phyloP scores from a whole-genome alignment of 179 eudicot species.

The Nepenthes alata region DNA sequence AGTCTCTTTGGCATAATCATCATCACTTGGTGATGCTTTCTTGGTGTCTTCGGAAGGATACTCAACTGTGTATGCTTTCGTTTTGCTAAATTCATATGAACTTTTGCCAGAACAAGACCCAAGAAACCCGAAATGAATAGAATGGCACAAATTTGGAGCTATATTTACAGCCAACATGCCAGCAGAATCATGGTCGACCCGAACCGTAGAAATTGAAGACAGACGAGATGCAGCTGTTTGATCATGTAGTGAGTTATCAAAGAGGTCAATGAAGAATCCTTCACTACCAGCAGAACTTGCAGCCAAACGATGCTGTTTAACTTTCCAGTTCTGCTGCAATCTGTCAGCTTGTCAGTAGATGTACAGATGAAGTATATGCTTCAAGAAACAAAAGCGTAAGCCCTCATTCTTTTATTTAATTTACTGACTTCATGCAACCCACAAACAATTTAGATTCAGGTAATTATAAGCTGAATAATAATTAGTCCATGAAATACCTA shows the following conservation, averaged over 20 bases:
- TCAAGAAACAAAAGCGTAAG: neutral
- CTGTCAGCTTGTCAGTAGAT: conserved; percentile 37
- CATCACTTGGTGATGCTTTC: conserved; percentile 50
- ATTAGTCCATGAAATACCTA: no score
- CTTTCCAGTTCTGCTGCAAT: conserved; percentile 97
- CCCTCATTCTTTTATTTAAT: no score
- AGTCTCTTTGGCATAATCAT: conserved; percentile 49
- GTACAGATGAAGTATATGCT: neutral
- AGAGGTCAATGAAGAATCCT: conserved; percentile 85
- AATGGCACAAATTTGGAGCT: conserved; percentile 49
- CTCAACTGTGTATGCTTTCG: conserved; percentile 12
- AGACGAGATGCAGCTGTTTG: conserved; percentile 43
- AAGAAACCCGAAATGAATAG: conserved; percentile 63
- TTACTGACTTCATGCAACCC: no score
- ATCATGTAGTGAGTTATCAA: conserved; percentile 48
- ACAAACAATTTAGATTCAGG: no score
- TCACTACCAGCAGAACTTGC: conserved; percentile 76
- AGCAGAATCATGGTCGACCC: conserved; percentile 75
- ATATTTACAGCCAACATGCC: conserved; percentile 87
- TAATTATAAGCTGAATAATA: no score
- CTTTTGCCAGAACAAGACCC: conserved; percentile 20
- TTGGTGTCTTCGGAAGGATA: conserved; percentile 30
- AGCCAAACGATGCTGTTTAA: conserved; percentile 72
- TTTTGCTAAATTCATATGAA: conserved; percentile 16
- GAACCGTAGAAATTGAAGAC: conserved; percentile 55